Evolutionary conservation across 805 yeast genomes (phyloP), one percentile per base, ranked within the genome.

Genomic region (Cyberlindnera subsufficiens): DNA sequence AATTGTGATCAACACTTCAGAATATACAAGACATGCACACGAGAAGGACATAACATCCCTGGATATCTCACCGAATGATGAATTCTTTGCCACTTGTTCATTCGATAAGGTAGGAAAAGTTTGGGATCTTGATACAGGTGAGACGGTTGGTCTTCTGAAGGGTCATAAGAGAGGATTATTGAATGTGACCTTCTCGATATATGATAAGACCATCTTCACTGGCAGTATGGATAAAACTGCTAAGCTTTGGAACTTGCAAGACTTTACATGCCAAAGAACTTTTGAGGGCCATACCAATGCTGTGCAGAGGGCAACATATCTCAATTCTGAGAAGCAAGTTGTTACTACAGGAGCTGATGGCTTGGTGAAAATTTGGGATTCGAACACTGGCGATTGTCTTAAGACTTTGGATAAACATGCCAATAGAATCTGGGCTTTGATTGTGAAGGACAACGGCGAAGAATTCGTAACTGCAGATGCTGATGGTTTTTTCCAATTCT

Each of bases 141-240:
- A 93, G 63, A 78, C 83, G 3, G 68, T 86, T 16, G 96, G 95
- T 8, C 72, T 91, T 7, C 67, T 93, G 49, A 79, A 80, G 47
- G 97, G 96, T 15, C 99, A 93, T 64, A 85, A 82, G 60, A 78
- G 99, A 56, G 98, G 98, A 11, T 75, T 93, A 35, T 93, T 98
- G 96, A 95, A 87, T 58, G 80, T 89, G 29, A 74, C 75, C 48
- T 93, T 93, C 61, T 86, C 88, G 55, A 79, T 78, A 31, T 85
- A 72, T 62, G 96, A 88, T 55, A 82, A 86, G 61, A 62, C 82
- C 1, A 50, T 93, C 16, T 82, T 78, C 19, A 90, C 97, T 1
- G 81, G 84, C n/a, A 80, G 95, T 30, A 97, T 98, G 50, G 99
- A 91, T 63, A 88, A 87, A 59, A 84, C 96, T 0, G 74, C 85